These are phyloP conservation scores for Candida argentea DNA, from an alignment of 805 yeast genomes.

Conservation along the genomic window DNA sequence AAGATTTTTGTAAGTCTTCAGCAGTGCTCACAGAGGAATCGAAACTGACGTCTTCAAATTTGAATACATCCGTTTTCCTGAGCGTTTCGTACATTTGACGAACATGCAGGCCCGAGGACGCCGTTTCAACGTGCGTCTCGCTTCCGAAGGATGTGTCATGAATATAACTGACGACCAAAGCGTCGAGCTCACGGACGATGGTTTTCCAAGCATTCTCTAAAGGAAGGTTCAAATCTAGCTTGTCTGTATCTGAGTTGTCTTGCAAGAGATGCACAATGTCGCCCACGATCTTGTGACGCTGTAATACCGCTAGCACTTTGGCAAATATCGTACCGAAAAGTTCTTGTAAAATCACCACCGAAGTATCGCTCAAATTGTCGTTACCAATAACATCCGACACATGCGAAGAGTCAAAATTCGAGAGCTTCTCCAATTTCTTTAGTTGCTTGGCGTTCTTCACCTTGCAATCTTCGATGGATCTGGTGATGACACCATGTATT, in stretches of 20 bases:
- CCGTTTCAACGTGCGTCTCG: constrained; percentile 1
- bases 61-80: constrained; percentile 15
- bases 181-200: constrained; percentile 22
- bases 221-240: not conserved
- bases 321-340: constrained; percentile 63
- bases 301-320: constrained; percentile 52
- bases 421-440: constrained; percentile 19
- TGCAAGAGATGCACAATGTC: constrained; percentile 39
- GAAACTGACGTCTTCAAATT: constrained; percentile 21
- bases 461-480: constrained; percentile 56
- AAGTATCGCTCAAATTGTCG: constrained; percentile 33
- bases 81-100: constrained; percentile 14
- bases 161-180: constrained; percentile 24
- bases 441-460: constrained; percentile 36
- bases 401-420: constrained; percentile 16
- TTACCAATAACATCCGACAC: constrained; percentile 15
- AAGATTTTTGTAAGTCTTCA: constrained; percentile 19
- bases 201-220: constrained; percentile 14
- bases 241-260: constrained; percentile 1
- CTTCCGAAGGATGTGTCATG: constrained; percentile 10
- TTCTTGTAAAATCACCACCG: constrained; percentile 52
- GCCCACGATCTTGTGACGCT: constrained; percentile 56
- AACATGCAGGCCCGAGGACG: constrained; percentile 4
- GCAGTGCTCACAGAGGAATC: constrained; percentile 15
- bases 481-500: constrained; percentile 49